Conservation (phyloP, 805 yeast genomes). For the Candida fluviatilis region DNA sequence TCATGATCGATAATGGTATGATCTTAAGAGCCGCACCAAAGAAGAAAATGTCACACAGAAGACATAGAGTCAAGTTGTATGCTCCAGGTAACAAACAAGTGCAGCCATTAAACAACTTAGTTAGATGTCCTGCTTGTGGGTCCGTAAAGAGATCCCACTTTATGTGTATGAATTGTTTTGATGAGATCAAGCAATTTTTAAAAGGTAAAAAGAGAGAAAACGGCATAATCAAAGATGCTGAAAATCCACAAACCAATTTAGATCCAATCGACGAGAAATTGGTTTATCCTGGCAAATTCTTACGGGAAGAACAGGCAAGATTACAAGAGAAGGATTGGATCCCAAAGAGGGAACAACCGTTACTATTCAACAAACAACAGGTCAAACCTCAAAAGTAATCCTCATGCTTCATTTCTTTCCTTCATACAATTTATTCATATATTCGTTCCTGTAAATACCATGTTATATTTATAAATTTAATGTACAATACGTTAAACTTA, state of each 20-base stretch:
- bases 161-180: conserved; percentile 89
- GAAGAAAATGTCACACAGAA: conserved; percentile 84
- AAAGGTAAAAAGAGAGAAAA: conserved; percentile 39
- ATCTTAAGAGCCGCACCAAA: conserved; percentile 87
- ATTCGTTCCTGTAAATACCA: neutral
- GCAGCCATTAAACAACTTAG: conserved; percentile 69
- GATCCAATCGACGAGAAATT: conserved; percentile 60
- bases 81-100: conserved; percentile 82
- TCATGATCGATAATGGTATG: conserved; percentile 59
- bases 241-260: conserved; percentile 30
- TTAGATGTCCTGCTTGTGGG: conserved; percentile 95
- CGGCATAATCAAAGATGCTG: conserved; percentile 9
- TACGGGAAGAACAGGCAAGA: conserved; percentile 26
- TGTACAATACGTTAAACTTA: neutral
- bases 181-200: conserved; percentile 75
- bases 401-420: neutral
- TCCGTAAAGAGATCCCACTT: conserved; percentile 85
- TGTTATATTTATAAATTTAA: neutral
- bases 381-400: conserved; percentile 2
- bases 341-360: conserved; percentile 40
- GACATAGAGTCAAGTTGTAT: conserved; percentile 77
- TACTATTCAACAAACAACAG: conserved; percentile 22
- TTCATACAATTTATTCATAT: neutral
- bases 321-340: conserved; percentile 41
- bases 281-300: conserved; percentile 69